Percentiles rank a stretch among this genome's conserved stretches.
These are phyloP conservation scores for Drechslerella stenobrocha DNA, from an alignment of 2,329 filamentous ascomycete genomes.

Conservation along the genomic window DNA sequence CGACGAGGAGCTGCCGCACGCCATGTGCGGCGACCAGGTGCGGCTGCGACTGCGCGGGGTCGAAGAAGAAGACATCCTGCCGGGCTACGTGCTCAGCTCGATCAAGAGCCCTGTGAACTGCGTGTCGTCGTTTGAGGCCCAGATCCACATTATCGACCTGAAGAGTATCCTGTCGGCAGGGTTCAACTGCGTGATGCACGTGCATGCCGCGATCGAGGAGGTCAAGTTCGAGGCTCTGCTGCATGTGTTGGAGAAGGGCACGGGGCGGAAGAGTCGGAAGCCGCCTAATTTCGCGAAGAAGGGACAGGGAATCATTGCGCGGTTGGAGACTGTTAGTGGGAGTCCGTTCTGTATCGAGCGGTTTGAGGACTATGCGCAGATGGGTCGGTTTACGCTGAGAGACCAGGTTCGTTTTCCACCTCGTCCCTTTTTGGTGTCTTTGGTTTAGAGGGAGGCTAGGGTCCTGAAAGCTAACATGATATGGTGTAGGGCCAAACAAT, in stretches of 20 bases:
- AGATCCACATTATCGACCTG: constrained; percentile 91
- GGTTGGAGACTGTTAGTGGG: constrained; percentile 82
- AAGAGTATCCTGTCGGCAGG: constrained; percentile 92
- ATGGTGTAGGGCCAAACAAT: constrained; percentile 85
- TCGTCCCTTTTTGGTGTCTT: not conserved
- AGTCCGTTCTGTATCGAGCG: constrained; percentile 87
- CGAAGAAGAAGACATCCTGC: constrained; percentile 95
- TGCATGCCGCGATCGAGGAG: constrained; percentile 96
- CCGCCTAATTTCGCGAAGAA: constrained; percentile 86
- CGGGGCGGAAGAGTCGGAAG: constrained; percentile 86
- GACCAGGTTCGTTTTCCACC: constrained; percentile 65
- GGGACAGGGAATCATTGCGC: constrained; percentile 83
- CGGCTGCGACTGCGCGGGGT: constrained; percentile 88
- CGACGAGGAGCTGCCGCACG: constrained; percentile 82
- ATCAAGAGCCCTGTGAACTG: constrained; percentile 91
- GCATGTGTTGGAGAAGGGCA: constrained; percentile 95
- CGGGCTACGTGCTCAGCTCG: constrained; percentile 94
- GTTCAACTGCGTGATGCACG: constrained; percentile 97
- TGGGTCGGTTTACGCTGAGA: constrained; percentile 85
- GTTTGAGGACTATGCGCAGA: constrained; percentile 94
- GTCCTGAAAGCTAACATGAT: constrained; percentile 19
- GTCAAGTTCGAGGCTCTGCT: constrained; percentile 85
- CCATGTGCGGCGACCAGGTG: constrained; percentile 91
- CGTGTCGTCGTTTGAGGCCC: constrained; percentile 86
- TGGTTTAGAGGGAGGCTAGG: constrained; percentile 48